A percentile compares a stretch with the other conserved stretches of the same genome.
These are phyloP conservation scores for Fusarium compactum DNA, from an alignment of 2,329 filamentous ascomycete species.

Conservation along the genomic window DNA sequence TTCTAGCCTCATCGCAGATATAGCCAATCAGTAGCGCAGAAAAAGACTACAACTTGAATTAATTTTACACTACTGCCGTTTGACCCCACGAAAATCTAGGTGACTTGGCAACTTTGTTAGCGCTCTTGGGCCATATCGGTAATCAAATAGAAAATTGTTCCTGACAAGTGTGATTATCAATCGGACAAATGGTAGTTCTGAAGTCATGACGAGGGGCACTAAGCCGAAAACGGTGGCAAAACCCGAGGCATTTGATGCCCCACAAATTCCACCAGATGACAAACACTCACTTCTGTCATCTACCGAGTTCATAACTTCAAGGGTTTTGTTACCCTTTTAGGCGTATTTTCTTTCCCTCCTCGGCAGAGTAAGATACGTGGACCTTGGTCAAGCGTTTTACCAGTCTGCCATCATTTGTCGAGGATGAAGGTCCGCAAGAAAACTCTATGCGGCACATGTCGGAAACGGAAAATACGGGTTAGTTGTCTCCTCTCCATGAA, in stretches of 20 bases:
- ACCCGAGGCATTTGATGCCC: not conserved
- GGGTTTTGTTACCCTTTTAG: not conserved
- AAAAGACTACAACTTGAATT: not conserved
- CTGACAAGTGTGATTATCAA: not conserved
- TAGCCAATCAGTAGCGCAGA: not conserved
- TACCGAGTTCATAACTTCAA: not conserved
- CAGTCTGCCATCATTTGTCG: not conserved
- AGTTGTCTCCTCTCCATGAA: not conserved
- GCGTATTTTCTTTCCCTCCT: not conserved
- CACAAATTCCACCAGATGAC: not conserved
- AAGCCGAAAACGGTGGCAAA: not conserved
- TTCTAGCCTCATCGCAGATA: not conserved
- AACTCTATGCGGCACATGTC: not conserved
- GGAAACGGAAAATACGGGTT: not conserved
- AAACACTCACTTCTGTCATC: not conserved
- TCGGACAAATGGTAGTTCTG: not conserved
- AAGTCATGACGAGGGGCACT: not conserved
- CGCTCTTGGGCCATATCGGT: not conserved
- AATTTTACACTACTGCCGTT: not conserved
- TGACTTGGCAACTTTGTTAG: not conserved
- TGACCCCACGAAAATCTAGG: not conserved
- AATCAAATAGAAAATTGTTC: not conserved
- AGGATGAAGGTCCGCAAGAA: not conserved
- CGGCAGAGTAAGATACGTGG: not conserved
- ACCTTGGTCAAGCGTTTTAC: accelerated